Evolutionary conservation across 345 rosid genomes (phyloP).

Genomic region (Lumnitzera littorea): DNA sequence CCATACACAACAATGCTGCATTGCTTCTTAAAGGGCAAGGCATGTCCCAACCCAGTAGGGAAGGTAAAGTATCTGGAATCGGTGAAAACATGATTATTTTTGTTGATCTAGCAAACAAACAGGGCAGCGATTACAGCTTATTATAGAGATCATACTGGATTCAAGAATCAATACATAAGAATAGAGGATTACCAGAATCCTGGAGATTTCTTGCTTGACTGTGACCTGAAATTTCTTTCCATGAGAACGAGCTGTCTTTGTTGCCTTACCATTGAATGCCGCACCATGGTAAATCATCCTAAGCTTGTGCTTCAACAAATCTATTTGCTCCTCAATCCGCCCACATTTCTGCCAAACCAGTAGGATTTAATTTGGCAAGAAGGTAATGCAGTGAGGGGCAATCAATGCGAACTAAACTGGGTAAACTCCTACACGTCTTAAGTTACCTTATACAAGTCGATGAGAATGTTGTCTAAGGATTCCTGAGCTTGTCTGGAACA

Average conservation of each 20-base stretch:
- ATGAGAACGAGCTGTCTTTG: constrained; percentile 91
- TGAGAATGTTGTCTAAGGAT: constrained; percentile 86
- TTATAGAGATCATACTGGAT: no score
- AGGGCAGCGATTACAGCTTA: no score
- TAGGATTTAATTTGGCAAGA: not conserved
- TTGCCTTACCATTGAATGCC: constrained; percentile 81
- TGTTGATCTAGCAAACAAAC: not conserved
- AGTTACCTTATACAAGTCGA: constrained; percentile 84
- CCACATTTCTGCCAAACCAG: constrained; percentile 74
- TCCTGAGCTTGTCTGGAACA: constrained; percentile 90
- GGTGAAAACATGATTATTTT: no score
- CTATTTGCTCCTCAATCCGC: constrained; percentile 73
- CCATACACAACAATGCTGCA: no score
- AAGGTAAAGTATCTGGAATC: no score
- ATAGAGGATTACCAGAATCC: constrained; percentile 58
- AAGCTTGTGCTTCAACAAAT: constrained; percentile 63
- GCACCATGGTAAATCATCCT: constrained; percentile 70
- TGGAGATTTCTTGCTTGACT: constrained; percentile 71
- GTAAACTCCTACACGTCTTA: not conserved
- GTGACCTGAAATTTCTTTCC: constrained; percentile 94
- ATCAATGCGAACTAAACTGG: not conserved
- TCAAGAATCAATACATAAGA: not conserved
- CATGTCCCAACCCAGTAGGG: no score
- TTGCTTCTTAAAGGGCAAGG: no score
- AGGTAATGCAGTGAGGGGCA: no score